Conservation (phyloP, 2,329 filamentous ascomycete genomes). For the Ceratocystis papillata region DNA sequence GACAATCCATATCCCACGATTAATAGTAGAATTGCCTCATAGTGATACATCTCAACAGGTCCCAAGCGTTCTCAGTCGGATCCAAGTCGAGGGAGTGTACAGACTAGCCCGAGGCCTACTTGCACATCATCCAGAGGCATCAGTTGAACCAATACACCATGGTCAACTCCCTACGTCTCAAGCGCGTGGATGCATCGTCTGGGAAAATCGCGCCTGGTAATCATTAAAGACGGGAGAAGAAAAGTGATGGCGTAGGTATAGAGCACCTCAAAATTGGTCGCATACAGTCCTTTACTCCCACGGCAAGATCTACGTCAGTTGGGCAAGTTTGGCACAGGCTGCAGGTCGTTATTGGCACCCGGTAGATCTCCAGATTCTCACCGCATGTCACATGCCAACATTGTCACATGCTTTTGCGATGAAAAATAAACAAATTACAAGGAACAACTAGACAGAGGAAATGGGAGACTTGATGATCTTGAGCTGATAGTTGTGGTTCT, state of each 20-base stretch:
- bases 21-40: too few species aligned
- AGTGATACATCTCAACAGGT: too few species aligned
- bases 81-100: too few species aligned
- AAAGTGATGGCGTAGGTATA: not conserved
- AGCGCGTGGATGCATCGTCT: too few species aligned
- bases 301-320: not conserved
- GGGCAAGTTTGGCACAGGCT: not conserved
- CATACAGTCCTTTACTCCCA: not conserved
- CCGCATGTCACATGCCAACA: conserved; percentile 14
- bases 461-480: not conserved
- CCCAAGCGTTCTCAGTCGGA: too few species aligned
- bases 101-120: too few species aligned
- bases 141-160: too few species aligned
- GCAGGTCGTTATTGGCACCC: not conserved
- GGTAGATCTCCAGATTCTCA: not conserved
- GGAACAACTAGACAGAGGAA: not conserved
- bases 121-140: too few species aligned
- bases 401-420: conserved; percentile 15
- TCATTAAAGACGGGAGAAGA: too few species aligned
- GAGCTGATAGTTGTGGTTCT: not conserved
- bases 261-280: not conserved
- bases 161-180: too few species aligned
- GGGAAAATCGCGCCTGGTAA: too few species aligned
- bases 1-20: too few species aligned
- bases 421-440: conserved; percentile 11